phyloP scores from a whole-genome alignment of 2,329 filamentous ascomycete genomes.

The Fusarium udum region DNA sequence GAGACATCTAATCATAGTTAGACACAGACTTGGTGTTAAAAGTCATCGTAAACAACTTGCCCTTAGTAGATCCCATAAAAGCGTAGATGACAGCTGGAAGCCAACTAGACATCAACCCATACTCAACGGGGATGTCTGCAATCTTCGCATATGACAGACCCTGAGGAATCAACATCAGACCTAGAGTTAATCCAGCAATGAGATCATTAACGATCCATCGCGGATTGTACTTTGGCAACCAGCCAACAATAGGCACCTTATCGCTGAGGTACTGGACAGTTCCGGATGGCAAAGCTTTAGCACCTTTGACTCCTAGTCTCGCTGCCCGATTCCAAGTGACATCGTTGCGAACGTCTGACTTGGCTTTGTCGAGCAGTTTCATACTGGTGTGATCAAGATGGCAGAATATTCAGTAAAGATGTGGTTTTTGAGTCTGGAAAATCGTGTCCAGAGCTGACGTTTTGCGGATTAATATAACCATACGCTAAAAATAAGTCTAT shows the following conservation, averaged over 20 bases:
- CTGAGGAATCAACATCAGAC: slow-evolving; percentile 69
- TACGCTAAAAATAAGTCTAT: not conserved
- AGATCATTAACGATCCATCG: slow-evolving; percentile 70
- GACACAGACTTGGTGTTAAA: not conserved
- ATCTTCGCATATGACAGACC: slow-evolving; percentile 71
- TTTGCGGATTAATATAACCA: slow-evolving; percentile 20
- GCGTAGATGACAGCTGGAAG: slow-evolving; percentile 65
- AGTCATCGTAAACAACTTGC: slow-evolving; percentile 42
- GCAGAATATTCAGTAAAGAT: not conserved
- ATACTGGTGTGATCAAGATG: slow-evolving; percentile 8
- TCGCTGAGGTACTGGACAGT: slow-evolving; percentile 65
- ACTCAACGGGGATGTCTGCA: slow-evolving; percentile 68
- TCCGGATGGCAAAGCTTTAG: slow-evolving; percentile 57
- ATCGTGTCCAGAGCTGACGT: not conserved
- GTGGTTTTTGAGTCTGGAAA: not conserved
- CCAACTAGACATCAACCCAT: slow-evolving; percentile 69
- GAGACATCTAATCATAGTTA: slow-evolving; percentile 60
- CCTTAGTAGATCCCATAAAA: slow-evolving; percentile 70
- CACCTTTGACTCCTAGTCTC: slow-evolving; percentile 31
- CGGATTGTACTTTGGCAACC: slow-evolving; percentile 69
- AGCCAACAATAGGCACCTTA: slow-evolving; percentile 70
- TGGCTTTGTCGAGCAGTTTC: slow-evolving; percentile 35
- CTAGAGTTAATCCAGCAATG: slow-evolving; percentile 69
- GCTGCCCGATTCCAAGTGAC: slow-evolving; percentile 40
- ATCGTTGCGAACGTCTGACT: slow-evolving; percentile 32